These are phyloP conservation scores for Coniochaeta sp. DNA, from an alignment of 2,329 filamentous ascomycete genomes.

Conservation along the genomic window DNA sequence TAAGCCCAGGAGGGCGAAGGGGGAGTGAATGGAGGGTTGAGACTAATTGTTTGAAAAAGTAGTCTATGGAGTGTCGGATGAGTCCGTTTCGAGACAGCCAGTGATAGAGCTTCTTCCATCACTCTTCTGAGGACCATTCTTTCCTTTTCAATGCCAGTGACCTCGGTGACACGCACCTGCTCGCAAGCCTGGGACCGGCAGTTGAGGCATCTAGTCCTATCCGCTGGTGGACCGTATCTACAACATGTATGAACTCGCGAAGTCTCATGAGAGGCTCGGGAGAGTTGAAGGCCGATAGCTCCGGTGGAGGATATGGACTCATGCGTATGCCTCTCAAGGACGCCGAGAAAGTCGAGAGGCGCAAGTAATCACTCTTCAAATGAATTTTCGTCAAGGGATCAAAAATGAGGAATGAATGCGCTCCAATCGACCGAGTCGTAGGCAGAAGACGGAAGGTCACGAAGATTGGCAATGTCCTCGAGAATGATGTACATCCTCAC, in stretches of 20 bases:
- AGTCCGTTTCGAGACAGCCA: too few species aligned
- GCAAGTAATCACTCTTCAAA: neutral
- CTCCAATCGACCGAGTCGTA: neutral
- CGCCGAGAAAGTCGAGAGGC: too few species aligned
- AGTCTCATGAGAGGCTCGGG: too few species aligned
- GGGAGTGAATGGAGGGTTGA: conserved; percentile 2
- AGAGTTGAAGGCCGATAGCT: too few species aligned
- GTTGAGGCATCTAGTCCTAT: too few species aligned
- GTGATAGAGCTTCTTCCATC: neutral
- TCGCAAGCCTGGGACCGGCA: too few species aligned
- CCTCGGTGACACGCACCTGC: too few species aligned
- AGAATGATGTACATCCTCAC: neutral
- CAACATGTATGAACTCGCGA: too few species aligned
- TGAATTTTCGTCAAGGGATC: neutral
- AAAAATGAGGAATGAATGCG: neutral
- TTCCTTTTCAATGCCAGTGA: too few species aligned
- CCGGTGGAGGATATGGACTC: too few species aligned
- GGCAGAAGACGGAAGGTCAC: neutral
- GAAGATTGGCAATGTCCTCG: neutral
- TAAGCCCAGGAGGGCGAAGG: conserved; percentile 4
- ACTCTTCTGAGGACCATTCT: too few species aligned
- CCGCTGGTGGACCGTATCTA: too few species aligned
- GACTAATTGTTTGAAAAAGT: neutral
- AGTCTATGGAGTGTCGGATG: neutral
- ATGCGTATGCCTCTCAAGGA: neutral